Evolutionary conservation across 1,284 basidiomycete genomes (phyloP).

Genomic region (Cerioporus squamosus): DNA sequence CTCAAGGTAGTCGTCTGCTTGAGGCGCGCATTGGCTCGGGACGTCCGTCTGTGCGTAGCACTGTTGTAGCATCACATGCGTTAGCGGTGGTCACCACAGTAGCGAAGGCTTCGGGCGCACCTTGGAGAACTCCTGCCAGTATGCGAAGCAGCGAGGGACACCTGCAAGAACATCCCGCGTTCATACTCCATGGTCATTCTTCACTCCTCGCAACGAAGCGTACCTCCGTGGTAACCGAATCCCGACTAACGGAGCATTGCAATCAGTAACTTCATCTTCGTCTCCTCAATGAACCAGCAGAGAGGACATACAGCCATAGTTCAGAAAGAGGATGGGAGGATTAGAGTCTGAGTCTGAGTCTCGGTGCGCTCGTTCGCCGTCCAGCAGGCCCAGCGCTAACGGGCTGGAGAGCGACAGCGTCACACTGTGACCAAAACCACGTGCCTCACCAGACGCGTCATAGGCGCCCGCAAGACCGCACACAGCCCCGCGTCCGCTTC

Average conservation of each 20-base stretch:
- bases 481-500: constrained; percentile 8
- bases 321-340: constrained; percentile 7
- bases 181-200: constrained; percentile 1
- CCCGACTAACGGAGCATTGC: constrained; percentile 45
- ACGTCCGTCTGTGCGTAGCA: constrained; percentile 88
- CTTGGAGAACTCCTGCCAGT: constrained; percentile 92
- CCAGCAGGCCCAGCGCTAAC: too few species aligned
- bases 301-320: constrained; percentile 42
- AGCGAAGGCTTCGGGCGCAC: constrained; percentile 44
- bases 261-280: not conserved
- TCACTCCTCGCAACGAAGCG: constrained; percentile 21
- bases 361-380: not conserved
- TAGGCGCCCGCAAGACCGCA: constrained; percentile 10
- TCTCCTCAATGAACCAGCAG: not conserved
- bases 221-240: constrained; percentile 71
- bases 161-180: constrained; percentile 52
- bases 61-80: constrained; percentile 41
- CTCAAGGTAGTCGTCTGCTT: constrained; percentile 91
- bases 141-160: constrained; percentile 87
- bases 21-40: constrained; percentile 74
- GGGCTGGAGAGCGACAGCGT: not conserved
- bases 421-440: not conserved
- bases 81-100: not conserved
- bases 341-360: constrained; percentile 8
- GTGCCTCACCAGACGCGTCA: not conserved